Evolutionary conservation across 1,139 yeast species (phyloP), one percentile per base, ranked within the genome.

Genomic region (Yamadazyma conglobata): DNA sequence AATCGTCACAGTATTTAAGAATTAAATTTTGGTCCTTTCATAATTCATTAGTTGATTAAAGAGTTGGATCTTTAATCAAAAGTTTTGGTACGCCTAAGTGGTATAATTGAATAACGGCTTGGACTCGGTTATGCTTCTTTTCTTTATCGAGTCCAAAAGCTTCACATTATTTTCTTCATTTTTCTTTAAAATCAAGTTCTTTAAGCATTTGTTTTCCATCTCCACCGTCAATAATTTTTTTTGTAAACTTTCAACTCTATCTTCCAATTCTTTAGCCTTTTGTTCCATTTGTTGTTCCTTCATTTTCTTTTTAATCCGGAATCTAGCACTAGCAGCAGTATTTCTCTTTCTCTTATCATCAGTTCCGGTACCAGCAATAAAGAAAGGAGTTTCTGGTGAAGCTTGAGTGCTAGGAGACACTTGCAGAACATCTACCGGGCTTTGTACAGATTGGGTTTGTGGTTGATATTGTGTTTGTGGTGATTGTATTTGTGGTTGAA

Each of bases 261-360:
- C 85, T 43, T 73, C 74, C 39, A 87, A 65, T 34, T 75, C 79
- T 44, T 69, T 66, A 12, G 86, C 67, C 34, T 73, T 75, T 25
- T 68, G 66, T 56, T 86, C 95, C 80, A 86, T 77, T 53, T 86
- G 89, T 54, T 80, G 87, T 55, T 87, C 95, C 50, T 84, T 80
- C 54, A 79, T 47, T 64, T 85, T 87, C 70, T 82, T 84, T 65
- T 82, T 84, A 47, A 81, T 77, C 41, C 94, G 67, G 64, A 85
- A 81, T 37, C 93, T 63, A 1, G 91, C 91, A 27, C 83, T 75
- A 2, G 94, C 94, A 1, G 88, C 89, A 0, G 91, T 81, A 58
- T 82, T 83, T 41, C 89, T 69, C 30, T 83, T 68, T 30, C 88
- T 70, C 54, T 83, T 82, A 52, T 79, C 85, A 15, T 40, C 35